phyloP scores from a whole-genome alignment of 2,329 filamentous ascomycete genomes.

The Blastomyces emzantsi region DNA sequence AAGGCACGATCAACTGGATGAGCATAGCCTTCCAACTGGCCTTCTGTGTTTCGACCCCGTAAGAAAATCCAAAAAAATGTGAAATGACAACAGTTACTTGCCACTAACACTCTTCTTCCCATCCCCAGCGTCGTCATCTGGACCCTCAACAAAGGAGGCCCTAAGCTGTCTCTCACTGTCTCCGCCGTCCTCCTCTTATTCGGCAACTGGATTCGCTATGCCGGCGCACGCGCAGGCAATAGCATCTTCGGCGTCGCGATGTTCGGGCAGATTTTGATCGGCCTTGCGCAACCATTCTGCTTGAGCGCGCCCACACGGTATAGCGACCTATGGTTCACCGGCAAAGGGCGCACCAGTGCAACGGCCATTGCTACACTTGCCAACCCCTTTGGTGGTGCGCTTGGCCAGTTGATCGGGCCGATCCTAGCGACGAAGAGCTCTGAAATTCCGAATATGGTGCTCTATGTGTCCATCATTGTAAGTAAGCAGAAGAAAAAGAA shows the following conservation, averaged over 20 bases:
- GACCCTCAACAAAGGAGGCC: conserved; percentile 65
- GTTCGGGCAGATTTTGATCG: conserved; percentile 85
- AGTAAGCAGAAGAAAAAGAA: conserved; percentile 32
- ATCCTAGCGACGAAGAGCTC: conserved; percentile 56
- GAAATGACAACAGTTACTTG: background rate
- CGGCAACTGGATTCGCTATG: conserved; percentile 90
- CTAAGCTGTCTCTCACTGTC: conserved; percentile 65
- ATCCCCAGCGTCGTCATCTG: conserved; percentile 53
- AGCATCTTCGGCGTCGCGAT: conserved; percentile 69
- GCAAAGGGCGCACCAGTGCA: conserved; percentile 70
- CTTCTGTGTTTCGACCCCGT: conserved; percentile 64
- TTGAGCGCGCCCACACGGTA: conserved; percentile 82
- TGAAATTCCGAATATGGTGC: conserved; percentile 70
- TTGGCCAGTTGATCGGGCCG: conserved; percentile 80
- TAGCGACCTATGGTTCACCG: conserved; percentile 91
- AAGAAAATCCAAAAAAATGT: conserved; percentile 17
- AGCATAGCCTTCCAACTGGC: conserved; percentile 80
- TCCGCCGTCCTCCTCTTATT: conserved; percentile 64
- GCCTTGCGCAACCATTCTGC: conserved; percentile 85
- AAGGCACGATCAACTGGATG: conserved; percentile 83
- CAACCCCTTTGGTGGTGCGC: conserved; percentile 80
- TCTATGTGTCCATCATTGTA: conserved; percentile 77
- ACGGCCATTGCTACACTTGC: conserved; percentile 78
- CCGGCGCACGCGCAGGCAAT: conserved; percentile 47
- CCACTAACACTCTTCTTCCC: background rate